These are phyloP conservation scores for Berberis vulgaris DNA, from an alignment of 164 flowering plant genomes.

Conservation along the genomic window DNA sequence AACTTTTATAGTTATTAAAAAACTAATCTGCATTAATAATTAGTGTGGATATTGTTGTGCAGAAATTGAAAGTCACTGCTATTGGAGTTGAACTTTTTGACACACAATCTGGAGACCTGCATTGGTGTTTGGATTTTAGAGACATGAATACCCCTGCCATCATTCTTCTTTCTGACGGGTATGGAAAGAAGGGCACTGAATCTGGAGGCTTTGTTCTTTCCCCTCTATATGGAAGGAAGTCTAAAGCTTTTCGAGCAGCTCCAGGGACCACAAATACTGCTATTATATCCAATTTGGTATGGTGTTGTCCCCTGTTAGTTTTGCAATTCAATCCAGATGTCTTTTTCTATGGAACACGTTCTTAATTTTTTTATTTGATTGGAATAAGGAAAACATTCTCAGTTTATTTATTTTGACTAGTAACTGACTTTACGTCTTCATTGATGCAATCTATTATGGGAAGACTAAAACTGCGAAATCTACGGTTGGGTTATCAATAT, in stretches of 20 bases:
- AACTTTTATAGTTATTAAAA: not conserved
- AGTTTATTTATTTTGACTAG: not conserved
- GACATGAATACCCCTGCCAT: conserved; percentile 92
- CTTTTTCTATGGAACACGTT: not conserved
- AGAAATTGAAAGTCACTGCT: conserved; percentile 86
- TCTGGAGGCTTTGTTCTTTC: conserved; percentile 88
- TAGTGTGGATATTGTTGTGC: conserved; percentile 16
- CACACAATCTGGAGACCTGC: conserved; percentile 67
- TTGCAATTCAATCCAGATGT: not conserved
- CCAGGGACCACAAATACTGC: conserved; percentile 73
- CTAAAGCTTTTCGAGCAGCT: conserved; percentile 89
- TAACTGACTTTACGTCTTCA: not conserved
- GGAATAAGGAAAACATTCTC: not conserved
- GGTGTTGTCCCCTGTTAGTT: not conserved
- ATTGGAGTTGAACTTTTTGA: conserved; percentile 84
- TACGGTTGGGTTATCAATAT: conserved; percentile 64
- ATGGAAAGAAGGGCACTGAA: conserved; percentile 62
- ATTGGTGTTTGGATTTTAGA: conserved; percentile 98
- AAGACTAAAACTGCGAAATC: conserved; percentile 94
- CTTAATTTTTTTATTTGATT: not conserved
- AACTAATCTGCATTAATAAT: not conserved
- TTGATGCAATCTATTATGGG: conserved; percentile 12
- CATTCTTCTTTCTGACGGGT: conserved; percentile 62
- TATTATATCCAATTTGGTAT: conserved; percentile 76
- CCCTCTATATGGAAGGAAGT: conserved; percentile 93